Base-by-base conservation (phyloP, 441 rosid genomes). In the Pelargonium fulgidum region DNA sequence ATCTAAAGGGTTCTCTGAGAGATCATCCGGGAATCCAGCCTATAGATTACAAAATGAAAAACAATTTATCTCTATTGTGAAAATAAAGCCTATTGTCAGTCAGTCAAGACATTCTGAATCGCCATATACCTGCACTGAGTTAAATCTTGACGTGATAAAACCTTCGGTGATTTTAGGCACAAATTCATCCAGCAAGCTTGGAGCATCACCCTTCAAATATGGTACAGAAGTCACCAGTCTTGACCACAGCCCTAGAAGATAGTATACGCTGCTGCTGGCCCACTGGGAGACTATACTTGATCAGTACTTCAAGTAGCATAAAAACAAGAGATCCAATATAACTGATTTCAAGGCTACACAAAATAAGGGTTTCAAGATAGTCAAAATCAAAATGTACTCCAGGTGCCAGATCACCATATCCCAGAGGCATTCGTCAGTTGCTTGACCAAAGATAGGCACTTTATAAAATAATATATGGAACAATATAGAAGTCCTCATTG, bases 221-320 rank as follows among this genome's bases (percentile, higher is more conserved):
- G 97, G 97, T 66, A 93, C 91, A 67, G 99, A 90, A 24, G 90
- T 80, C 78, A 93, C 97, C 84, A 92, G 79, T 83, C 97, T 89
- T 52, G 98, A 96, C 99, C 99, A 96, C 71, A 89, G 81, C 61
- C 99, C 99, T 76, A 96, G 77, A 70, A 93, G 96, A 81, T 89
- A 86, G 84, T 93, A 96, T 64, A 96, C 96, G 71, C 98, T 96
- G 85, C 98, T 96, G 83, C 97, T 93, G 76, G 99, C 99, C 99
- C 99, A 96, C 99, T 93, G 75, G 39, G 73, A 70, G 69, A 63
- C 42, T 74, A 47, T 14, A 42, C 71, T 10, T 68, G 45, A 73
- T 76, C 48, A 75, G 72, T 50, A 66, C 33, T 42, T 19, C 62
- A 71, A 8, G 54, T 45, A 70, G 65, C 19, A 50, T 61, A 64